Evolutionary conservation across 1,284 basidiomycete species (phyloP).

Genomic region (Pseudozyma pruni): DNA sequence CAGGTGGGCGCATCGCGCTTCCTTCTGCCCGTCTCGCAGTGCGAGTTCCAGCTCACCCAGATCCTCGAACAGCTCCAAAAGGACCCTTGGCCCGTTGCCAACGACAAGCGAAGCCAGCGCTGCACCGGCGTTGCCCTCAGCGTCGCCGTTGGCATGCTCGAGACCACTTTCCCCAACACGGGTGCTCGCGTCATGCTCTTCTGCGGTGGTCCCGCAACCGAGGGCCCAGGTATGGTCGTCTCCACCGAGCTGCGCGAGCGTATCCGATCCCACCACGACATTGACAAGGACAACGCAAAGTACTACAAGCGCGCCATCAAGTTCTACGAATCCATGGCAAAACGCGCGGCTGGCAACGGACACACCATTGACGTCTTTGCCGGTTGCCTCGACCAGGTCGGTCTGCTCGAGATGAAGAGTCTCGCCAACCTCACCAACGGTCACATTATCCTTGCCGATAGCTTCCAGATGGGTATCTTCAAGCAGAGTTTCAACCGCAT

Average conservation of each 20-base stretch:
- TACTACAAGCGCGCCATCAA: slow-evolving; percentile 97
- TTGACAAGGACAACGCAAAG: slow-evolving; percentile 95
- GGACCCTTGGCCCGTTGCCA: slow-evolving; percentile 97
- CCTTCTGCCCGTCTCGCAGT: slow-evolving; percentile 89
- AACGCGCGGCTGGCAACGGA: slow-evolving; percentile 91
- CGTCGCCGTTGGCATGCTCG: slow-evolving; percentile 93
- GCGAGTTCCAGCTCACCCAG: slow-evolving; percentile 95
- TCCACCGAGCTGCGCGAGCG: slow-evolving; percentile 95
- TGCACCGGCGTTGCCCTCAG: slow-evolving; percentile 95
- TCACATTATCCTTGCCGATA: slow-evolving; percentile 94
- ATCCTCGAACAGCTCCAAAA: slow-evolving; percentile 89
- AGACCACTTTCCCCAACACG: slow-evolving; percentile 95
- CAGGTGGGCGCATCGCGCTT: slow-evolving; percentile 89
- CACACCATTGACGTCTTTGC: slow-evolving; percentile 96
- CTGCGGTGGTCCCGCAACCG: slow-evolving; percentile 93
- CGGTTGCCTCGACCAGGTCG: slow-evolving; percentile 97
- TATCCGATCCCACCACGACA: slow-evolving; percentile 98
- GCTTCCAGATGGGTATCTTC: slow-evolving; percentile 98
- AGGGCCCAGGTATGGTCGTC: slow-evolving; percentile 97
- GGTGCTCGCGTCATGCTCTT: slow-evolving; percentile 97
- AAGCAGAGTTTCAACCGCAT: slow-evolving; percentile 96
- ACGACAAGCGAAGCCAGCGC: slow-evolving; percentile 91
- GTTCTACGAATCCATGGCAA: slow-evolving; percentile 97
- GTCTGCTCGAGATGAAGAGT: slow-evolving; percentile 96
- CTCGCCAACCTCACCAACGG: slow-evolving; percentile 95